A percentile compares a stretch with the other conserved stretches of the same genome.
Conservation (phyloP, 2,329 filamentous ascomycete species). For the Ceratocystis cacaofunesta region DNA sequence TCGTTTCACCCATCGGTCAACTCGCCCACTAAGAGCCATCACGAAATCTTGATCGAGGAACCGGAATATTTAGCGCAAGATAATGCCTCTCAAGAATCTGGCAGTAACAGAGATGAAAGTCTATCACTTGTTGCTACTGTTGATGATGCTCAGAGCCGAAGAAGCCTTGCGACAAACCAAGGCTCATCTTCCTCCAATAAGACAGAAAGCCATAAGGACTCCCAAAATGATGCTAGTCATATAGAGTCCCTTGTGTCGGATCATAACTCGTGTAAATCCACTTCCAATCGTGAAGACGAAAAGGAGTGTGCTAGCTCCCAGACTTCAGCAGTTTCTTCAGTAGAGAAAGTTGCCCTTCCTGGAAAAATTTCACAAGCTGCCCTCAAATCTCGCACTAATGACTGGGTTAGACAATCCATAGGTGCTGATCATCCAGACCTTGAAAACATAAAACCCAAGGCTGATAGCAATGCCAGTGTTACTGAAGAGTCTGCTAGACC, state of each 20-base stretch:
- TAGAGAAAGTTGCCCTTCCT: constrained; percentile 51
- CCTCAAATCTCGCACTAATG: constrained; percentile 75
- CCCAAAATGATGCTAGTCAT: not conserved
- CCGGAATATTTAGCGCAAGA: not conserved
- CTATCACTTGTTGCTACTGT: constrained; percentile 44
- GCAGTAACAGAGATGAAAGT: constrained; percentile 27
- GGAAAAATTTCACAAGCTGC: constrained; percentile 61
- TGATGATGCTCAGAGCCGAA: constrained; percentile 27
- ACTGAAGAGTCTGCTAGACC: constrained; percentile 1
- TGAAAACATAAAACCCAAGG: constrained; percentile 42
- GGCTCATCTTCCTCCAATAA: not conserved
- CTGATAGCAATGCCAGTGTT: constrained; percentile 22
- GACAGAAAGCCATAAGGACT: not conserved
- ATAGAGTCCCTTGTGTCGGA: not conserved
- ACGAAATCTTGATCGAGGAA: not conserved
- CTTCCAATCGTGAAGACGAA: not conserved
- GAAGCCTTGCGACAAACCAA: not conserved
- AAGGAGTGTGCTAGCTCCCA: constrained; percentile 27
- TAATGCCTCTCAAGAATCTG: not conserved
- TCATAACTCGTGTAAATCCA: not conserved
- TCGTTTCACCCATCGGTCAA: not conserved
- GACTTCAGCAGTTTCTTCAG: constrained; percentile 31
- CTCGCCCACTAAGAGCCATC: not conserved
- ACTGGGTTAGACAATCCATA: constrained; percentile 86
- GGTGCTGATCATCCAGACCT: constrained; percentile 57